Percentiles rank a stretch among this genome's conserved stretches.
Evolutionary conservation across 2,329 filamentous ascomycete species (phyloP).

Genomic region (Thelonectria discophora): DNA sequence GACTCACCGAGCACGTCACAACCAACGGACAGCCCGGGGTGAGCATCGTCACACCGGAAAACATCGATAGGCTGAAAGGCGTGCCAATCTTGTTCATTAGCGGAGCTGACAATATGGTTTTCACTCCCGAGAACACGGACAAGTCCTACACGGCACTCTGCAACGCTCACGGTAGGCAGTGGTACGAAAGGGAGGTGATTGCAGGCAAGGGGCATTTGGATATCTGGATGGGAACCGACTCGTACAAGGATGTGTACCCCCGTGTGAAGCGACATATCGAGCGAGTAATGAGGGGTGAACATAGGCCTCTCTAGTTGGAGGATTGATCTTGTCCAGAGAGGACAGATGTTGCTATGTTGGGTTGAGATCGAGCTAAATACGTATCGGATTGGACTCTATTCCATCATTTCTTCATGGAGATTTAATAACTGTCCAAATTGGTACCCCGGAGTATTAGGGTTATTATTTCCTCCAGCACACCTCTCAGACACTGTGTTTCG

Average conservation of each 20-base stretch:
- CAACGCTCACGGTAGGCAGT: slow-evolving; percentile 34
- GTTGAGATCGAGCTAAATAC: too few species aligned
- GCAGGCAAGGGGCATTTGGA: slow-evolving; percentile 38
- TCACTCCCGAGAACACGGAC: slow-evolving; percentile 37
- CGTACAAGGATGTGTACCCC: slow-evolving; percentile 36
- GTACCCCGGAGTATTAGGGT: too few species aligned
- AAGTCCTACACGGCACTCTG: slow-evolving; percentile 35
- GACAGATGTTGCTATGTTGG: too few species aligned
- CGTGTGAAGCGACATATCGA: slow-evolving; percentile 27
- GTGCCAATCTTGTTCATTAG: slow-evolving; percentile 58
- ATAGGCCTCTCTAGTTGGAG: background rate
- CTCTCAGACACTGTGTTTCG: too few species aligned
- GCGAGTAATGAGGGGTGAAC: background rate
- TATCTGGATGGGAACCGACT: slow-evolving; percentile 39
- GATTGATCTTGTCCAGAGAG: too few species aligned
- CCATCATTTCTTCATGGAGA: too few species aligned
- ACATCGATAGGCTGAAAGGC: slow-evolving; percentile 59
- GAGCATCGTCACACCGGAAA: slow-evolving; percentile 58
- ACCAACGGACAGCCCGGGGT: slow-evolving; percentile 59
- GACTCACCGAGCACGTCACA: slow-evolving; percentile 60
- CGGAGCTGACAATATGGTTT: slow-evolving; percentile 36
- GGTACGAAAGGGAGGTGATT: slow-evolving; percentile 41
- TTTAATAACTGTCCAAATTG: too few species aligned
- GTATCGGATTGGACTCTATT: too few species aligned
- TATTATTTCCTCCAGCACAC: too few species aligned